phyloP scores from a whole-genome alignment of 805 yeast genomes.

The Clavispora vitiphila region DNA sequence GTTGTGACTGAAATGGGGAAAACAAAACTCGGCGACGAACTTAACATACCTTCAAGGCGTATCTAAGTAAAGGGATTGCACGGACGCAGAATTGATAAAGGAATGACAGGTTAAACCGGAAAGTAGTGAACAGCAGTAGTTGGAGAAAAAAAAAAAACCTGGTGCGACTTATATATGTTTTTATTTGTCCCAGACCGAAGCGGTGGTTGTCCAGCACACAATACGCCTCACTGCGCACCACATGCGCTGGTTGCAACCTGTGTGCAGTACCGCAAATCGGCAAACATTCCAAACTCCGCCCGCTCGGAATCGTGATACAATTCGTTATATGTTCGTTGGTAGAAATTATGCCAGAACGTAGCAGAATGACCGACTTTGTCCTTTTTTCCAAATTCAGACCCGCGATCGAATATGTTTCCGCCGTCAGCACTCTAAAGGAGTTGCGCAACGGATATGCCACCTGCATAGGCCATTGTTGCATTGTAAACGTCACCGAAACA shows the following conservation, averaged over 20 bases:
- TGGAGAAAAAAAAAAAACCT: constrained; percentile 1
- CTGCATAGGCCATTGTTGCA: not conserved
- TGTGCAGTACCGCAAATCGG: not conserved
- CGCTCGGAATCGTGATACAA: too few species aligned
- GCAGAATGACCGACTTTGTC: too few species aligned
- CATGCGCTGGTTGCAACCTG: not conserved
- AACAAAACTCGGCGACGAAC: not conserved
- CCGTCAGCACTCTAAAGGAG: not conserved
- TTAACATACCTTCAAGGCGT: constrained; percentile 1
- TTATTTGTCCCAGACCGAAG: not conserved
- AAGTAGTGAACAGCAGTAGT: constrained; percentile 2
- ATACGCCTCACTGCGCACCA: not conserved
- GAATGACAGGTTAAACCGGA: constrained; percentile 15
- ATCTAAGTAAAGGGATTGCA: constrained; percentile 2
- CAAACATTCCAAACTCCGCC: too few species aligned
- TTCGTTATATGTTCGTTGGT: too few species aligned
- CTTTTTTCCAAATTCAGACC: too few species aligned
- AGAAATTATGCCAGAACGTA: too few species aligned
- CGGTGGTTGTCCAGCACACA: not conserved
- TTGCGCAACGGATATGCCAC: not conserved
- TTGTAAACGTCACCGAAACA: not conserved
- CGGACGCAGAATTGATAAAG: constrained; percentile 4
- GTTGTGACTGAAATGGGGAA: too few species aligned
- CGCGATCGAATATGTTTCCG: not conserved
- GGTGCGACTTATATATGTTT: not conserved